Evolutionary conservation across 2,329 filamentous ascomycete genomes (phyloP).

Genomic region (Westerdykella aurantiaca): DNA sequence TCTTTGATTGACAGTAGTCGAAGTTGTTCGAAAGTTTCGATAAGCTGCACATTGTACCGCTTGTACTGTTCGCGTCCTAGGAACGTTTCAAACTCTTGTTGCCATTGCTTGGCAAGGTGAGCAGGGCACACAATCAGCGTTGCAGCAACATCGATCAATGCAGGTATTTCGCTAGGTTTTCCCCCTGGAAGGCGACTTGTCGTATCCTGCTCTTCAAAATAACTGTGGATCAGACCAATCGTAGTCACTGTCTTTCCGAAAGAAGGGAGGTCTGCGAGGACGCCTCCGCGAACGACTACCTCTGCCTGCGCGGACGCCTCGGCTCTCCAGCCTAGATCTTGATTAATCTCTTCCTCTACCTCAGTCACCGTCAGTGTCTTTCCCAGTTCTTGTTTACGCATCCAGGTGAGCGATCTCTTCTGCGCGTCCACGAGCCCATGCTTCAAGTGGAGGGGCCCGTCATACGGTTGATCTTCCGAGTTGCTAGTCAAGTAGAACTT

Average conservation of each 20-base stretch:
- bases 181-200: conserved; percentile 14
- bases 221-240: conserved; percentile 51
- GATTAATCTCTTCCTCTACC: conserved; percentile 51
- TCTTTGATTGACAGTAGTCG: conserved; percentile 39
- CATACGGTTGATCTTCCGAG: conserved; percentile 14
- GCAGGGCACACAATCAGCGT: conserved; percentile 56
- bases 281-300: conserved; percentile 50
- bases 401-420: conserved; percentile 53
- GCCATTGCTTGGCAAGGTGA: conserved; percentile 55
- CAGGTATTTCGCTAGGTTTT: conserved; percentile 7
- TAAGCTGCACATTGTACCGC: conserved; percentile 41
- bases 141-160: conserved; percentile 45
- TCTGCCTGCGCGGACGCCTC: conserved; percentile 48
- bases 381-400: conserved; percentile 49
- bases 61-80: conserved; percentile 29
- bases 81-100: conserved; percentile 49
- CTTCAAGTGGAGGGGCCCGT: conserved; percentile 31
- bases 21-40: conserved; percentile 40
- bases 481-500: conserved; percentile 44
- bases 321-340: conserved; percentile 50
- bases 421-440: conserved; percentile 49
- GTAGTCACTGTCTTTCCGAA: conserved; percentile 62
- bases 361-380: conserved; percentile 39
- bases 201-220: conserved; percentile 25
- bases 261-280: conserved; percentile 59